Evolutionary conservation across 1,284 basidiomycete species (phyloP).

Genomic region (Pseudozyma tsukubaensis): DNA sequence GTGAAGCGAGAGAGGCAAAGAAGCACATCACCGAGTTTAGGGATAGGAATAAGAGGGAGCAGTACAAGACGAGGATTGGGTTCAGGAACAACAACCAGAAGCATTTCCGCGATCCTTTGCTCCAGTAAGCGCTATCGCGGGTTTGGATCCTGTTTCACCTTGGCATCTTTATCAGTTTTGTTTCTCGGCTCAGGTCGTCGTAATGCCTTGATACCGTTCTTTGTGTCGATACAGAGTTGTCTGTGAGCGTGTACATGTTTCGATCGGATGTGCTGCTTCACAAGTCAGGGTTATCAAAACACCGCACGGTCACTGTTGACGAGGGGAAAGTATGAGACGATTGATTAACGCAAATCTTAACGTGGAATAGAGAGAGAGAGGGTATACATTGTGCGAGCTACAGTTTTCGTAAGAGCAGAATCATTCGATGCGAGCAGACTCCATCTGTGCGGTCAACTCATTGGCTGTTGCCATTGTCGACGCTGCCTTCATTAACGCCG

Average conservation of each 20-base stretch:
- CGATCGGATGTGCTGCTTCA: no score
- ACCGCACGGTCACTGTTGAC: no score
- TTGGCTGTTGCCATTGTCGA: conserved; percentile 12
- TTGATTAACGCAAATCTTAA: neutral
- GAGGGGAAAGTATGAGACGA: neutral
- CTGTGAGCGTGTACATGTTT: no score
- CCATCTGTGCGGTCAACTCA: conserved; percentile 16
- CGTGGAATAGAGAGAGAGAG: neutral
- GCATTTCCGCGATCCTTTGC: conserved; percentile 66
- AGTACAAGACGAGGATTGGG: conserved; percentile 80
- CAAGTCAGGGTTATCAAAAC: no score
- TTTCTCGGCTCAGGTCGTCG: neutral
- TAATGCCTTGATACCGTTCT: conserved; percentile 2
- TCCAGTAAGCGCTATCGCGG: conserved; percentile 49
- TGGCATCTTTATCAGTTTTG: neutral
- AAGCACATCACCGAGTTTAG: conserved; percentile 86
- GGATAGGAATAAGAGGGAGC: conserved; percentile 81
- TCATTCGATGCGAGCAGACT: conserved; percentile 24
- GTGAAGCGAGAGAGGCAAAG: conserved; percentile 92
- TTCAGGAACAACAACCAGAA: conserved; percentile 67
- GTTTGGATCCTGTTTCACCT: neutral
- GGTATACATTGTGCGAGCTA: conserved; percentile 8
- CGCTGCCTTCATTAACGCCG: neutral
- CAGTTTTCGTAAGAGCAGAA: neutral
- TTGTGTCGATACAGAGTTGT: no score